Percentiles rank a stretch among this genome's conserved stretches.
phyloP scores from a whole-genome alignment of 2,329 filamentous ascomycete genomes.

The Onygena corvina region DNA sequence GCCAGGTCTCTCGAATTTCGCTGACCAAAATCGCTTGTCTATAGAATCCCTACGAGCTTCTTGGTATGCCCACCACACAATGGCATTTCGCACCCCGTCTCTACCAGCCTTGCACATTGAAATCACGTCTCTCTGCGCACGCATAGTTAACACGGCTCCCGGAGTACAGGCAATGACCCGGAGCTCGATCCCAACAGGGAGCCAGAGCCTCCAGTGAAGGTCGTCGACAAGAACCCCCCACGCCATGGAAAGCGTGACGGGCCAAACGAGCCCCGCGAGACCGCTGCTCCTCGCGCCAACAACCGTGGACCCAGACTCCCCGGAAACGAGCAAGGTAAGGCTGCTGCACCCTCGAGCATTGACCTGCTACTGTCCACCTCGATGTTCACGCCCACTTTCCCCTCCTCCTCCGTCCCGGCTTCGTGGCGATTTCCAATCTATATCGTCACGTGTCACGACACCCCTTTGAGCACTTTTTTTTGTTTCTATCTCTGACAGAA shows the following conservation, averaged over 20 bases:
- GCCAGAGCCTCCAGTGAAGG: slow-evolving; percentile 64
- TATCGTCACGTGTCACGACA: neutral
- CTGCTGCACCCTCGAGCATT: slow-evolving; percentile 1
- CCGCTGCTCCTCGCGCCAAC: slow-evolving; percentile 16
- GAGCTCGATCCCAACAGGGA: slow-evolving; percentile 62
- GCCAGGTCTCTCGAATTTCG: slow-evolving; percentile 17
- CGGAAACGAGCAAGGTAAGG: slow-evolving; percentile 82
- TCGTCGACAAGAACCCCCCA: slow-evolving; percentile 68
- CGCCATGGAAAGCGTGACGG: slow-evolving; percentile 80
- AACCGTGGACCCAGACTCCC: slow-evolving; percentile 42
- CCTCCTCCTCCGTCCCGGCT: neutral
- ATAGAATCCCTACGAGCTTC: slow-evolving; percentile 94
- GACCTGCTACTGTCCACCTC: slow-evolving; percentile 5
- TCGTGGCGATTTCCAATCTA: slow-evolving; percentile 1
- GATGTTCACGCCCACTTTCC: neutral
- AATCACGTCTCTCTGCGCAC: neutral
- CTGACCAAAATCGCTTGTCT: too few species aligned
- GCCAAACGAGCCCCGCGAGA: slow-evolving; percentile 43
- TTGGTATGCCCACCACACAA: slow-evolving; percentile 53
- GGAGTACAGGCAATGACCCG: slow-evolving; percentile 50
- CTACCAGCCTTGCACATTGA: neutral
- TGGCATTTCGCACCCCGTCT: neutral
- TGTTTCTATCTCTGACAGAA: neutral
- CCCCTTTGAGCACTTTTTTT: neutral
- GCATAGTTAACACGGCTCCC: slow-evolving; percentile 6